Conservation (phyloP, 768 basidiomycete genomes). For the Phanerochaete sordida region DNA sequence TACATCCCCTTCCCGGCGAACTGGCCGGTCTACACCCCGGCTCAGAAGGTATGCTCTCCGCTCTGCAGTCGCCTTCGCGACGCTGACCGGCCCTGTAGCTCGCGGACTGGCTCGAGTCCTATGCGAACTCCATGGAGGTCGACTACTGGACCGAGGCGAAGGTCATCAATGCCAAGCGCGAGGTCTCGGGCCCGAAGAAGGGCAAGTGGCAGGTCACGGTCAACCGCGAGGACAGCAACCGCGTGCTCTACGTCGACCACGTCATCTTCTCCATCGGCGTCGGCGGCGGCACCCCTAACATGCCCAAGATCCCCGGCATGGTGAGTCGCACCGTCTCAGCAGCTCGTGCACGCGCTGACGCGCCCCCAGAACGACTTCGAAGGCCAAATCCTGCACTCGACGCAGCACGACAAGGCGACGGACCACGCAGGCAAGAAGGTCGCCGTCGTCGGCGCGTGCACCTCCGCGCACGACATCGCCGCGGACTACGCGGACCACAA, state of each 20-base stretch:
- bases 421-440: constrained; percentile 67
- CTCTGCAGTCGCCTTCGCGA: background rate
- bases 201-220: constrained; percentile 9
- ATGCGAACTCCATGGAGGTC: constrained; percentile 30
- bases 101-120: constrained; percentile 15
- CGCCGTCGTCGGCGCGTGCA: constrained; percentile 62
- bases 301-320: background rate
- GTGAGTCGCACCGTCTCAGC: background rate
- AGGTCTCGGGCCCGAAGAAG: background rate
- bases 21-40: background rate
- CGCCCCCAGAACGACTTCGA: constrained; percentile 49
- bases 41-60: background rate
- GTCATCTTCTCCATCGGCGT: constrained; percentile 6
- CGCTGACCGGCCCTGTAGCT: background rate
- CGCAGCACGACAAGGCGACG: constrained; percentile 45
- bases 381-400: constrained; percentile 59
- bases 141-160: constrained; percentile 26
- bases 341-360: background rate
- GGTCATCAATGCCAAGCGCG: background rate
- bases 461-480: constrained; percentile 53
- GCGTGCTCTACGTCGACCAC: constrained; percentile 8
- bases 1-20: constrained; percentile 37
- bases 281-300: background rate
- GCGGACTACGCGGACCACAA: constrained; percentile 42
- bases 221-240: background rate